These are phyloP conservation scores for Dothideomycetes sp. DNA, from an alignment of 2,329 filamentous ascomycete genomes.

Conservation along the genomic window DNA sequence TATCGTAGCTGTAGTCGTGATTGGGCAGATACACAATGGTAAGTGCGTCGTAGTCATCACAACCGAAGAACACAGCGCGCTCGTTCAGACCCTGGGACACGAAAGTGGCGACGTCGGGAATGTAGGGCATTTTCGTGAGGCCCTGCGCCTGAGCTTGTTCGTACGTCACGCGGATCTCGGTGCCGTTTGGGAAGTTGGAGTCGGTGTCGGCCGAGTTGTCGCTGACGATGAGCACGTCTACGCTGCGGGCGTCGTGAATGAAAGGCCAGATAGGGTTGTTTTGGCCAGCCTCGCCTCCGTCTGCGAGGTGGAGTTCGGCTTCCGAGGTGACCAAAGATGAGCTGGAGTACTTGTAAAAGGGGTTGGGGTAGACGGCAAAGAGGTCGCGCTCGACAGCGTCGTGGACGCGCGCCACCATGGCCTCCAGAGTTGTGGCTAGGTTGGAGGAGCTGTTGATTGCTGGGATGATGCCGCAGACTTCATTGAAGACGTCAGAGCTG, in stretches of 20 bases:
- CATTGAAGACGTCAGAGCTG: slow-evolving; percentile 31
- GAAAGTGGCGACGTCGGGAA: slow-evolving; percentile 47
- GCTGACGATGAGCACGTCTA: slow-evolving; percentile 55
- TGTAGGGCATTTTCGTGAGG: slow-evolving; percentile 46
- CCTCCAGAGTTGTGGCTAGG: slow-evolving; percentile 16
- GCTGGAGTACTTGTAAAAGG: slow-evolving; percentile 39
- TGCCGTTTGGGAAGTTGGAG: slow-evolving; percentile 49
- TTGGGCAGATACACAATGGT: slow-evolving; percentile 37
- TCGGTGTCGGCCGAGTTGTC: slow-evolving; percentile 54
- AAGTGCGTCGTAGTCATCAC: slow-evolving; percentile 26
- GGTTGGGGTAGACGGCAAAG: slow-evolving; percentile 50
- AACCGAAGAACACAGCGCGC: slow-evolving; percentile 54
- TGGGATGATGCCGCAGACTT: slow-evolving; percentile 17
- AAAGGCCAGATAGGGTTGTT: slow-evolving; percentile 44
- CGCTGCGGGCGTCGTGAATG: slow-evolving; percentile 37
- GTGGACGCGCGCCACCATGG: slow-evolving; percentile 20
- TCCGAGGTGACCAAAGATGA: slow-evolving; percentile 30
- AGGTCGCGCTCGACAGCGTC: slow-evolving; percentile 22
- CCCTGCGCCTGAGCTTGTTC: slow-evolving; percentile 40
- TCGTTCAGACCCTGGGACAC: slow-evolving; percentile 48
- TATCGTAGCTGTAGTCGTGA: slow-evolving; percentile 24
- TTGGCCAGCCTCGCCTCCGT: slow-evolving; percentile 40
- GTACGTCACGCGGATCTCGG: slow-evolving; percentile 47
- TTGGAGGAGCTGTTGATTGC: slow-evolving; percentile 13
- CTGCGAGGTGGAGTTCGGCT: slow-evolving; percentile 34